phyloP scores from a whole-genome alignment of 2,329 filamentous ascomycete genomes.

The Aspergillus sp. region DNA sequence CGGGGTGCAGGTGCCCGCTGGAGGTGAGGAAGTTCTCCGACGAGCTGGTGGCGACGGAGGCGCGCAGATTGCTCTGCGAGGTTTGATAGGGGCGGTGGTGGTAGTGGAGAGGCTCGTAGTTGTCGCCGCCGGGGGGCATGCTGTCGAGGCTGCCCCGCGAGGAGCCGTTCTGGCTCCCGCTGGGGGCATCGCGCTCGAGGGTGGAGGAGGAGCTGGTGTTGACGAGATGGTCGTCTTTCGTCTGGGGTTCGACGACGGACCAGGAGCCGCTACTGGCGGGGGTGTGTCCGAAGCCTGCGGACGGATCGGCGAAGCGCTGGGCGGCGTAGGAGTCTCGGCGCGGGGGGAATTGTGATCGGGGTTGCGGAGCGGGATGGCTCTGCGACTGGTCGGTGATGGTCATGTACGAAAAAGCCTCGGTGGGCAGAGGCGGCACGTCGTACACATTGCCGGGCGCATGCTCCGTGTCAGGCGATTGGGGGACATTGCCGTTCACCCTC shows the following conservation, averaged over 20 bases:
- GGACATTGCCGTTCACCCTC: constrained; percentile 27
- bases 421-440: constrained; percentile 21
- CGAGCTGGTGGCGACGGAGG: constrained; percentile 30
- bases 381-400: constrained; percentile 24
- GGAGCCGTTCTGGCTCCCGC: constrained; percentile 28
- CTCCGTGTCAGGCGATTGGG: constrained; percentile 26
- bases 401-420: constrained; percentile 25
- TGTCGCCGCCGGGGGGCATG: constrained; percentile 30
- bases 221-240: constrained; percentile 22
- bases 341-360: constrained; percentile 17
- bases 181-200: constrained; percentile 24
- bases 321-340: constrained; percentile 25
- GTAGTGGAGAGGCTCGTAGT: constrained; percentile 51
- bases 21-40: constrained; percentile 52
- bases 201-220: constrained; percentile 21
- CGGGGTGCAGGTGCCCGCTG: constrained; percentile 58
- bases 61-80: constrained; percentile 25
- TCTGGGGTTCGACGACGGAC: constrained; percentile 30
- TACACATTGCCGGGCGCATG: constrained; percentile 25
- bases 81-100: constrained; percentile 49
- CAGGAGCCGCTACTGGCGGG: constrained; percentile 36
- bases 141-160: constrained; percentile 39
- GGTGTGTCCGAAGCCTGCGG: constrained; percentile 25
- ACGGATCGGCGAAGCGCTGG: constrained; percentile 11
- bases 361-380: constrained; percentile 15